Percentiles rank a stretch among this genome's conserved stretches.
These are phyloP conservation scores for Harringtonia aguacate DNA, from an alignment of 2,329 filamentous ascomycete genomes.

Conservation along the genomic window DNA sequence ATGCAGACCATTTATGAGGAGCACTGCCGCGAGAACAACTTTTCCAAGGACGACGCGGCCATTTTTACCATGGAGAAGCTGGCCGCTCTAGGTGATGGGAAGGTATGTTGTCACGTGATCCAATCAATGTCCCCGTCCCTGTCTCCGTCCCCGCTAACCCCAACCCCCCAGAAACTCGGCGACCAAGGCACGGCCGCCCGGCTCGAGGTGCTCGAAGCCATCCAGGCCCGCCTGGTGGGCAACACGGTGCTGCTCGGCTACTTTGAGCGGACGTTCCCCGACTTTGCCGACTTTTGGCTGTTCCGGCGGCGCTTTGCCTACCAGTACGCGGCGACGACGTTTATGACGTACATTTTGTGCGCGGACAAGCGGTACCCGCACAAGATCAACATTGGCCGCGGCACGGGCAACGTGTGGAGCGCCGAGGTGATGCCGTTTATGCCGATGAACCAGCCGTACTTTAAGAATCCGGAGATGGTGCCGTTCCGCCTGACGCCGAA, in stretches of 20 bases:
- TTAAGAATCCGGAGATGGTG: conserved; percentile 91
- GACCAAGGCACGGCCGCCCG: conserved; percentile 65
- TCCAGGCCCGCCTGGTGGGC: conserved; percentile 89
- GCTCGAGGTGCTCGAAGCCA: conserved; percentile 86
- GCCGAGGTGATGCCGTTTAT: conserved; percentile 89
- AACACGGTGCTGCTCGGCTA: conserved; percentile 74
- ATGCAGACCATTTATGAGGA: conserved; percentile 95
- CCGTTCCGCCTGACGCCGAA: conserved; percentile 97
- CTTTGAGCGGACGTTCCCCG: conserved; percentile 79
- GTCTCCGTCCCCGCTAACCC: not conserved
- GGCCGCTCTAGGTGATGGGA: conserved; percentile 61
- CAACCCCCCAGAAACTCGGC: conserved; percentile 40
- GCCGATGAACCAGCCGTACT: conserved; percentile 72
- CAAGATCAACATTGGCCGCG: conserved; percentile 84
- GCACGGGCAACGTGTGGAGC: conserved; percentile 90
- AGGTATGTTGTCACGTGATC: too few species aligned
- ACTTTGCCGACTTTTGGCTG: conserved; percentile 92
- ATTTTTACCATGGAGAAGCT: conserved; percentile 94
- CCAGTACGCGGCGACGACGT: conserved; percentile 87
- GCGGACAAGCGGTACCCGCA: conserved; percentile 94
- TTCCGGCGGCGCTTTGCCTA: conserved; percentile 97
- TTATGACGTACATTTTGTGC: conserved; percentile 97
- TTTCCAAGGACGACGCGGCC: conserved; percentile 91
- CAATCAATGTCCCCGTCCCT: too few species aligned
- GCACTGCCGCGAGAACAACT: conserved; percentile 75